Evolutionary conservation across 805 yeast genomes (phyloP).

Genomic region (Nakazawaea ambrosiae): DNA sequence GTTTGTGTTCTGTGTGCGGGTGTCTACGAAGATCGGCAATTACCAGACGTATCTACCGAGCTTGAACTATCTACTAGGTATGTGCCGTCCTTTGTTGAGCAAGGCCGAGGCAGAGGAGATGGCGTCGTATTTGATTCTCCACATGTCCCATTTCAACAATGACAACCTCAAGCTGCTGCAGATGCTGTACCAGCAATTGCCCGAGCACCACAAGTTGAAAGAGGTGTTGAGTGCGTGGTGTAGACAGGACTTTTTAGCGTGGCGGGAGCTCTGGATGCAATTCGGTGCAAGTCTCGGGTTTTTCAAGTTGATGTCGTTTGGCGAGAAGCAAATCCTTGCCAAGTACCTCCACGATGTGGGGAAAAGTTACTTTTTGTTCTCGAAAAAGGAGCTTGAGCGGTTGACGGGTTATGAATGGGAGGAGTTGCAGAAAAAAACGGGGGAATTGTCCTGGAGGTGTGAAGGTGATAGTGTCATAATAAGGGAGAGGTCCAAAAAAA

Average conservation of each 20-base stretch:
- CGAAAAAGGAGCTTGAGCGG: conserved; percentile 19
- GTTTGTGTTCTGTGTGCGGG: conserved; percentile 38
- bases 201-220: conserved; percentile 13
- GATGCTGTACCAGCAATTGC: conserved; percentile 23
- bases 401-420: conserved; percentile 24
- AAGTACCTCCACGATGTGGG: conserved; percentile 27
- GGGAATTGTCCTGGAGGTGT: conserved; percentile 25
- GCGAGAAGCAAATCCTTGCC: conserved; percentile 25
- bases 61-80: conserved; percentile 32
- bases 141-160: conserved; percentile 33
- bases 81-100: conserved; percentile 16
- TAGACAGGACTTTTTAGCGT: conserved; percentile 21
- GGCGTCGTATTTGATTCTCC: conserved; percentile 35
- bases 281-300: conserved; percentile 10
- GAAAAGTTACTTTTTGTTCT: conserved; percentile 32
- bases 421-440: conserved; percentile 12
- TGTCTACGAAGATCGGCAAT: conserved; percentile 38
- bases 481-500: conserved; percentile 15
- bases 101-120: conserved; percentile 31
- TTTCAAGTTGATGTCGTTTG: conserved; percentile 34
- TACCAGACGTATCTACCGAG: conserved; percentile 51
- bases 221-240: conserved; percentile 22
- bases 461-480: conserved; percentile 22
- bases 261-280: conserved; percentile 23
- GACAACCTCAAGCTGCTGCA: conserved; percentile 26